Evolutionary conservation across 2,329 filamentous ascomycete genomes (phyloP), one percentile per base, ranked within the genome.

Genomic region (Clonostachys rosea): DNA sequence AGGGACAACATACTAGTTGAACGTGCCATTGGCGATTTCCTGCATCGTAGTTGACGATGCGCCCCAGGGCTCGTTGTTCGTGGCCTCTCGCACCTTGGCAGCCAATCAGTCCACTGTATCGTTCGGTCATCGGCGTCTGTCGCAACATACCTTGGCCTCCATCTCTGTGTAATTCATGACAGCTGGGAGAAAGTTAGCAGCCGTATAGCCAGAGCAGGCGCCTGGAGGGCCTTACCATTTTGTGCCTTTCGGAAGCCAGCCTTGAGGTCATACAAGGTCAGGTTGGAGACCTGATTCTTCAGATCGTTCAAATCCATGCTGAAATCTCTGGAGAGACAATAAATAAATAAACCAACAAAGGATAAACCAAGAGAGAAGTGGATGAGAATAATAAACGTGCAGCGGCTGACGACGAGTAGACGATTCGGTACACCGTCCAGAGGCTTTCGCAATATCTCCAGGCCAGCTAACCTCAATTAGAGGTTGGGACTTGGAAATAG

Each of bases 151-250:
- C 77, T 83, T 84, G 41, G 80, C 68, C 71, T 95, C 89, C 88
- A 94, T 92, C 64, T 96, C 91, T 40, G 91, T 96, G 68, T 92
- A 96, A 72, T 96, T 96, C 91, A 96, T 96, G 50, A 96, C 91
- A 55, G 91, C 91, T 96, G 52, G 47, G 17, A n/a, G 45, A 45
- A 41, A 33, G 35, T 56, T 70, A 50, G 71, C 64, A 48, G 24
- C 24, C 24, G 24, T 10, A 30, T 30, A 30, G 24, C 9, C 24
- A 30, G 9, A 30, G 24, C 24, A 45, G 49, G 20, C 17, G 40
- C 16, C 20, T 33, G 18, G 12, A 16, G 17, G 16, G 44, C 42
- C 30, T 44, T 73, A 96, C 91, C 91, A 92, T 96, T 96, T 64
- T 96, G 91, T 50, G 95, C 89, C 70, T 96, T 96, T 57, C 91